Evolutionary conservation across 805 yeast genomes (phyloP).

Genomic region (Middelhovenomyces tepae): DNA sequence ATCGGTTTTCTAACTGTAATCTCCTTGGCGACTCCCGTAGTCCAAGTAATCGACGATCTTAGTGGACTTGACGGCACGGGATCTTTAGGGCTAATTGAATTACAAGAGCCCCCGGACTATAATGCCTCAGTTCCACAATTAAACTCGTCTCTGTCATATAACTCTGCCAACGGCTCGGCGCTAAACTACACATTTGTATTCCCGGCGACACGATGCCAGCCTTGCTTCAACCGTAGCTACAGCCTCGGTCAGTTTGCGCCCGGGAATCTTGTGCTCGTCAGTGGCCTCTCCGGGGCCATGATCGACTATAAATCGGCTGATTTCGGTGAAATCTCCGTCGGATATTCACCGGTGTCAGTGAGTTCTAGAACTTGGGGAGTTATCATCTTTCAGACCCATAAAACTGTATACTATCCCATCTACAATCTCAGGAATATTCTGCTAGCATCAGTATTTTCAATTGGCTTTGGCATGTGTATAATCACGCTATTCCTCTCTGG

Average conservation of each 20-base stretch:
- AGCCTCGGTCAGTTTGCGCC: conserved; percentile 4
- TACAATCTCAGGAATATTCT: conserved; percentile 56
- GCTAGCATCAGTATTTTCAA: conserved; percentile 56
- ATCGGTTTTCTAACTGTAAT: conserved; percentile 60
- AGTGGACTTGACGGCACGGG: too few species aligned
- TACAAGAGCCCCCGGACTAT: conserved; percentile 8
- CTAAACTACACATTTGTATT: conserved; percentile 12
- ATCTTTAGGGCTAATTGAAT: too few species aligned
- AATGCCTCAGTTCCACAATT: too few species aligned
- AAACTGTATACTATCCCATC: conserved; percentile 55
- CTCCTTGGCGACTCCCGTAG: conserved; percentile 40
- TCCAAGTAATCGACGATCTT: too few species aligned
- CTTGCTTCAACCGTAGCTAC: conserved; percentile 10
- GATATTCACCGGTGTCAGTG: conserved; percentile 42
- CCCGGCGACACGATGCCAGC: conserved; percentile 13
- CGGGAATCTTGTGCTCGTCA: conserved; percentile 5
- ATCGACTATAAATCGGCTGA: conserved; percentile 31
- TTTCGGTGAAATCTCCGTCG: conserved; percentile 42
- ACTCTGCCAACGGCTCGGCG: too few species aligned
- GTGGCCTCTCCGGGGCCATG: conserved; percentile 33
- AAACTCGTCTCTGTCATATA: too few species aligned
- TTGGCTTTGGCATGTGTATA: conserved; percentile 65
- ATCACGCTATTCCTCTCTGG: conserved; percentile 71
- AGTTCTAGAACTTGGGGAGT: conserved; percentile 58
- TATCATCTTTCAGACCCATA: conserved; percentile 53